Evolutionary conservation across 257 asterid genomes (phyloP).

Genomic region (Gynochthodes officinalis): DNA sequence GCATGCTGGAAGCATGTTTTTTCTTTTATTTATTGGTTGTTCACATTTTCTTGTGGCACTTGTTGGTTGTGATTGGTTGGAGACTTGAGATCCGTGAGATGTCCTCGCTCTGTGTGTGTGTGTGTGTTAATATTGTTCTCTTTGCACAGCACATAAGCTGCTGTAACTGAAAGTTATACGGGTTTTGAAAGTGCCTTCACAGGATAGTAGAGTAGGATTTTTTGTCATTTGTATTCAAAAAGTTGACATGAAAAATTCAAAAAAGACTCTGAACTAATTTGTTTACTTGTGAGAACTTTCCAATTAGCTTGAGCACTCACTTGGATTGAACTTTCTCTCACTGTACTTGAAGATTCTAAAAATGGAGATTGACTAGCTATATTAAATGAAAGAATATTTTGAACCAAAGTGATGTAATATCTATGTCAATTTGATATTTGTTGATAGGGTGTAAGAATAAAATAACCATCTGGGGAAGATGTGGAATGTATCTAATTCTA

Average conservation of each 20-base stretch:
- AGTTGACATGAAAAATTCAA: no score
- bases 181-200: background rate
- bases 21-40: background rate
- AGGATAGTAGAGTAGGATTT: background rate
- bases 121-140: background rate
- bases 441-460: no score
- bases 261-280: background rate
- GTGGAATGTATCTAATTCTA: background rate
- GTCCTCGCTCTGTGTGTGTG: background rate
- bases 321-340: background rate
- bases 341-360: background rate
- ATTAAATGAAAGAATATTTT: background rate
- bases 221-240: no score
- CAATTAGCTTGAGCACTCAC: background rate
- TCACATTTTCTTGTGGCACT: background rate
- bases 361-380: background rate
- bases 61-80: background rate
- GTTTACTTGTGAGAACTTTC: background rate
- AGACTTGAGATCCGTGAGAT: background rate
- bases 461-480: background rate
- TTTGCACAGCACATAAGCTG: background rate
- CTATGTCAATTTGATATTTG: background rate
- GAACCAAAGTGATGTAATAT: background rate
- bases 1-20: background rate
- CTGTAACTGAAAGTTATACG: background rate